Evolutionary conservation across 108 stramenopile genomes (phyloP).

Genomic region (Mediolabrus comicus): DNA sequence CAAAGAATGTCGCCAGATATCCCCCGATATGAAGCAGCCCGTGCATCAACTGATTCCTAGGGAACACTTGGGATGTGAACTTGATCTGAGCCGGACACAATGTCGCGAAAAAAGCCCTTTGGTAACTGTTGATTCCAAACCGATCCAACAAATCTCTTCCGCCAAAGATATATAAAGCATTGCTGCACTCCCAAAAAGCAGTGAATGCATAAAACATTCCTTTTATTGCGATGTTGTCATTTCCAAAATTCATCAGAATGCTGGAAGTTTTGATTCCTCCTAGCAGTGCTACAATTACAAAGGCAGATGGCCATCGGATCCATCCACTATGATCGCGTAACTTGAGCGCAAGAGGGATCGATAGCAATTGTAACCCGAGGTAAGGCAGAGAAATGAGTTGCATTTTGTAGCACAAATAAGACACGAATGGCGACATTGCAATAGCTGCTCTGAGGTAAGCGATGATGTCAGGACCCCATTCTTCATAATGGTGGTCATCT

Average conservation of each 20-base stretch:
- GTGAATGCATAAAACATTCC: conserved; percentile 6
- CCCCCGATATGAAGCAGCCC: background rate
- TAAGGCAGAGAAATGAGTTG: background rate
- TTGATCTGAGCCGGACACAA: background rate
- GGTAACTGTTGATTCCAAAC: background rate
- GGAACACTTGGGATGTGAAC: background rate
- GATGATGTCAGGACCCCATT: background rate
- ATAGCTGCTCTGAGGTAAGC: background rate
- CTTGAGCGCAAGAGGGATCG: background rate
- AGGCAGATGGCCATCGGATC: background rate
- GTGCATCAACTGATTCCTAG: background rate
- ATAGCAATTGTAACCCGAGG: background rate
- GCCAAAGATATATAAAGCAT: conserved; percentile 1
- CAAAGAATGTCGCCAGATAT: background rate
- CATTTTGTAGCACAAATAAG: background rate
- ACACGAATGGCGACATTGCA: background rate
- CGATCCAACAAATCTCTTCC: background rate
- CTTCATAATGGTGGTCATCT: background rate
- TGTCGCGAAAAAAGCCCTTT: background rate
- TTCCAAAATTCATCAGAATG: background rate
- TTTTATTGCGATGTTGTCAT: conserved; percentile 3
- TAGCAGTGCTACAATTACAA: background rate
- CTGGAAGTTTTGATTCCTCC: background rate
- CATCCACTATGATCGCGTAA: background rate
- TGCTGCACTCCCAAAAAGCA: conserved; percentile 3